These are phyloP conservation scores for Gelatoporia subvermispora DNA, from an alignment of 768 basidiomycete genomes.

Conservation along the genomic window DNA sequence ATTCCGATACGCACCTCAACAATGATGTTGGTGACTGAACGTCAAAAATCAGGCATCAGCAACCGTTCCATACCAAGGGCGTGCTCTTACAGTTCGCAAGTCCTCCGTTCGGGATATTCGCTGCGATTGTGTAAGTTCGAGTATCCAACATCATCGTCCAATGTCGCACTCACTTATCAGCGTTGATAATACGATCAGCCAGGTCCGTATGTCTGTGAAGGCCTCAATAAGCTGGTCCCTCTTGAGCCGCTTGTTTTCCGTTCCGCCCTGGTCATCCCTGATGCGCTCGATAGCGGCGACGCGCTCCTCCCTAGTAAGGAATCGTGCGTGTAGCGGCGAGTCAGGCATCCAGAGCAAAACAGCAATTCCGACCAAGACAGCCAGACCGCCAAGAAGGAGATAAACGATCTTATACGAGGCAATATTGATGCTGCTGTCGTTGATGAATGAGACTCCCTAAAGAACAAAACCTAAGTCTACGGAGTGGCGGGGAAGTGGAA, in stretches of 20 bases:
- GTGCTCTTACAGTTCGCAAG: conserved; percentile 55
- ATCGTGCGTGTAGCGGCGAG: conserved; percentile 54
- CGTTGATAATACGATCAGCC: conserved; percentile 60
- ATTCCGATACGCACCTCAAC: conserved; percentile 34
- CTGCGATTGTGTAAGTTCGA: conserved; percentile 25
- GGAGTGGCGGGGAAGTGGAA: neutral
- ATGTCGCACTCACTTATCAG: conserved; percentile 43
- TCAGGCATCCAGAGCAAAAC: conserved; percentile 63
- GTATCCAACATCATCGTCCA: neutral
- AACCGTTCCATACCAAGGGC: too few species aligned
- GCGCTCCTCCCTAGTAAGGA: conserved; percentile 55
- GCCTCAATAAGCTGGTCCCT: conserved; percentile 55
- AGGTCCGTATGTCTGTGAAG: conserved; percentile 52
- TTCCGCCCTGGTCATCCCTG: conserved; percentile 61
- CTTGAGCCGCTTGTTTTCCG: conserved; percentile 58
- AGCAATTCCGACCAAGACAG: conserved; percentile 50
- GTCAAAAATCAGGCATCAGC: neutral
- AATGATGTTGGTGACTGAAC: conserved; percentile 53
- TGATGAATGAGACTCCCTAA: conserved; percentile 17
- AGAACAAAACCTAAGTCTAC: neutral
- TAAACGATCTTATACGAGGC: conserved; percentile 63
- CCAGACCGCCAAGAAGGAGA: conserved; percentile 53
- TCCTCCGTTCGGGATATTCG: conserved; percentile 65
- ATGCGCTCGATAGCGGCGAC: conserved; percentile 63
- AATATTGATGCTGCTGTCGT: conserved; percentile 27